Percentiles rank a stretch among this genome's conserved stretches.
phyloP scores from a whole-genome alignment of 371 early-diverging fungal species.

The Basidiobolus meristosporus region DNA sequence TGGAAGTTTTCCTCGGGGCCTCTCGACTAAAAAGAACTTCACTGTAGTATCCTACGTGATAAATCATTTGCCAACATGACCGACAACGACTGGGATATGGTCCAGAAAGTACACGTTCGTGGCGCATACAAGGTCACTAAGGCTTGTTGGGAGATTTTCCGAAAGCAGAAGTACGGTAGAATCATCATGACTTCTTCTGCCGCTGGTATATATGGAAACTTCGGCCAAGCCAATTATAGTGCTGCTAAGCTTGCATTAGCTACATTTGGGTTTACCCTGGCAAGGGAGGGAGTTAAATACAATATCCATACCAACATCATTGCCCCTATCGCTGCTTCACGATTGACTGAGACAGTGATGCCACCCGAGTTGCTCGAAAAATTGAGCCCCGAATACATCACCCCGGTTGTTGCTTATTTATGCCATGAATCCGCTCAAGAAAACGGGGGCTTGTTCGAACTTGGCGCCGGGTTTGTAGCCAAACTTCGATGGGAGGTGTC shows the following conservation, averaged over 20 bases:
- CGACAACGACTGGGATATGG: conserved; percentile 89
- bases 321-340: conserved; percentile 92
- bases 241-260: conserved; percentile 84
- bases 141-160: conserved; percentile 93
- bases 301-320: conserved; percentile 85
- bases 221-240: conserved; percentile 95
- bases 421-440: conserved; percentile 75
- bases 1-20: conserved; percentile 86
- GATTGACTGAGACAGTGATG: conserved; percentile 95
- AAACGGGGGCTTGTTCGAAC: conserved; percentile 79
- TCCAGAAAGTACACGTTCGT: conserved; percentile 80
- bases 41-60: conserved; percentile 93
- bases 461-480: conserved; percentile 82
- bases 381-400: conserved; percentile 90
- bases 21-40: conserved; percentile 86
- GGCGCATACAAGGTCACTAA: conserved; percentile 90
- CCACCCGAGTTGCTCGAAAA: conserved; percentile 82
- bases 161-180: conserved; percentile 84
- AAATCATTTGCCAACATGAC: conserved; percentile 88
- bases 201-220: conserved; percentile 97
- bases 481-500: conserved; percentile 90
- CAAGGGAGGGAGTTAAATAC: conserved; percentile 85
- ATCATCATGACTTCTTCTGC: conserved; percentile 73
- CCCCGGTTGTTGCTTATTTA: conserved; percentile 84
- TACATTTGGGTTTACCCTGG: conserved; percentile 78